A percentile compares a stretch with the other conserved stretches of the same genome.
These are phyloP conservation scores for Ormosia semicastrata DNA, from an alignment of 306 rosid genomes.

Conservation along the genomic window DNA sequence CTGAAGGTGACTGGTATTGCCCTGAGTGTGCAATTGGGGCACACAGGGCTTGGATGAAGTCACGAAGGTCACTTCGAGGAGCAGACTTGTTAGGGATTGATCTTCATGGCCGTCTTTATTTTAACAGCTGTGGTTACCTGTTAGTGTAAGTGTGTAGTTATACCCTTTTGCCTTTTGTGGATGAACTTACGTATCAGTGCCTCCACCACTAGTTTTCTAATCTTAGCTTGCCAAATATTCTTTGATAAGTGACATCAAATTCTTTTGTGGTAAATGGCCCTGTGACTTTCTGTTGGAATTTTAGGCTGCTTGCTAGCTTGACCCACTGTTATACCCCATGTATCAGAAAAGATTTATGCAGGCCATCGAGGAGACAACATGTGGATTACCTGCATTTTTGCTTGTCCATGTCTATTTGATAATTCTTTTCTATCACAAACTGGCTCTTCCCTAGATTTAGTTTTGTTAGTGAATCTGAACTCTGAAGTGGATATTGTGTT, in stretches of 20 bases:
- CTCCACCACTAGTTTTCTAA: background rate
- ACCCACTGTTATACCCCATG: background rate
- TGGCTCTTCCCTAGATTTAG: background rate
- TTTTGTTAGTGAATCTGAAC: background rate
- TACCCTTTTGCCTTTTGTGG: conserved; percentile 11
- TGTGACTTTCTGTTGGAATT: conserved; percentile 10
- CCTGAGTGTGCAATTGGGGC: conserved; percentile 87
- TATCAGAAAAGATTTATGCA: background rate
- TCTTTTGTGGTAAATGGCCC: background rate
- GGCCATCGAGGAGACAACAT: conserved; percentile 12
- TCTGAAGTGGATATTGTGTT: conserved; percentile 1
- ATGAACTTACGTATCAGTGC: conserved; percentile 12
- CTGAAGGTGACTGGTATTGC: conserved; percentile 98
- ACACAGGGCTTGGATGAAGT: conserved; percentile 63
- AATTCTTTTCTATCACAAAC: conserved; percentile 13
- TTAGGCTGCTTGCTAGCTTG: background rate
- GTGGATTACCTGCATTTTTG: conserved; percentile 8
- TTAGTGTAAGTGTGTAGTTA: conserved; percentile 78
- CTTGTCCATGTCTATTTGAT: background rate
- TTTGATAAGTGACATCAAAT: background rate
- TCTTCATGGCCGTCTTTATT: conserved; percentile 81
- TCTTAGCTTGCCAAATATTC: conserved; percentile 16
- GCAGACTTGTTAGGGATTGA: conserved; percentile 84
- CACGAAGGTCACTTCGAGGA: conserved; percentile 77
- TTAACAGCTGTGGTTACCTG: conserved; percentile 75